phyloP scores from a whole-genome alignment of 208 protist species.

The Trypanosoma rangeli region DNA sequence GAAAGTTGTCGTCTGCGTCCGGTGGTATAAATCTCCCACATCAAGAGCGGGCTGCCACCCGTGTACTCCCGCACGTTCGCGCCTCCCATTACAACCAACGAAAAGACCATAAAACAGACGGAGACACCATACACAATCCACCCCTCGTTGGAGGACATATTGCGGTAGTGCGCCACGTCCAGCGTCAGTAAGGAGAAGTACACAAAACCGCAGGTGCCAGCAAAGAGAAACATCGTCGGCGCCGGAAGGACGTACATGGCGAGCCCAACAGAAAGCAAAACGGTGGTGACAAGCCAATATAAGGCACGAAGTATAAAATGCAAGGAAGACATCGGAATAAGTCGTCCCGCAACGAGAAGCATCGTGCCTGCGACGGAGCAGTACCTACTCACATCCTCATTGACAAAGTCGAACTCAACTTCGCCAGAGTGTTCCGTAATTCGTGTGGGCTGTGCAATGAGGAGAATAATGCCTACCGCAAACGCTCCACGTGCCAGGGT shows the following conservation, averaged over 20 bases:
- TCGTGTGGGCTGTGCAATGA: conserved; percentile 29
- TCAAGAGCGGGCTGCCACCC: conserved; percentile 21
- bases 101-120: conserved; percentile 35
- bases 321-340: conserved; percentile 35
- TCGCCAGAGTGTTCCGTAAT: conserved; percentile 26
- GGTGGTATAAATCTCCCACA: conserved; percentile 66
- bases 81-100: conserved; percentile 19
- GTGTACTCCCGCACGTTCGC: conserved; percentile 19
- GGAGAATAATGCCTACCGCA: conserved; percentile 29
- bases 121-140: conserved; percentile 31
- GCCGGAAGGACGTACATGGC: conserved; percentile 49
- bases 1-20: conserved; percentile 58
- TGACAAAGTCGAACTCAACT: conserved; percentile 19
- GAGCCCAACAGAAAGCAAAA: conserved; percentile 50
- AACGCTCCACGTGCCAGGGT: conserved; percentile 10
- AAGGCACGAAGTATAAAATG: conserved; percentile 37
- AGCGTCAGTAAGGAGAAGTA: conserved; percentile 46
- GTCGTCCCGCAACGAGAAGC: conserved; percentile 40
- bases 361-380: conserved; percentile 29
- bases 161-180: conserved; percentile 69
- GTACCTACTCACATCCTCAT: conserved; percentile 20
- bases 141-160: conserved; percentile 31
- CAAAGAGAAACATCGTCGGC: conserved; percentile 45
- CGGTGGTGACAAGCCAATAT: conserved; percentile 51
- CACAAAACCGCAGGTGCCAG: conserved; percentile 47